These are phyloP conservation scores for Plasmodium reichenowi DNA, from an alignment of 169 alveolate genomes.

Conservation along the genomic window DNA sequence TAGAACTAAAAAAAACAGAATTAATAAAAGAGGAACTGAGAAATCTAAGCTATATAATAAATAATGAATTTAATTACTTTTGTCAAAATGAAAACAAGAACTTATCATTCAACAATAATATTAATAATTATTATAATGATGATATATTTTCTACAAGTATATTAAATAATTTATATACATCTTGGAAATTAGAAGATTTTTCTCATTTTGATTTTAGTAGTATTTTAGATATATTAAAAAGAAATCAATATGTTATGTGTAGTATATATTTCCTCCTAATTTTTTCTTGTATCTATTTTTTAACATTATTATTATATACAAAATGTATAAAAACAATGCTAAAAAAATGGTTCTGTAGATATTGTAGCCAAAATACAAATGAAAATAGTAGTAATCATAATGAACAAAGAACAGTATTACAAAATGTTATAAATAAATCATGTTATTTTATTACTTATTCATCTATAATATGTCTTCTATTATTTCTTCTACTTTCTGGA, in stretches of 20 bases:
- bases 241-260: slow-evolving; percentile 30
- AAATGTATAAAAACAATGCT: slow-evolving; percentile 9
- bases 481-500: slow-evolving; percentile 17
- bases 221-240: slow-evolving; percentile 6
- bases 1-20: slow-evolving; percentile 18
- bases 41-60: background rate
- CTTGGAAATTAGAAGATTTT: slow-evolving; percentile 69
- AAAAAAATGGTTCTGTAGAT: slow-evolving; percentile 3
- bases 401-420: slow-evolving; percentile 9
- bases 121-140: background rate
- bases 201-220: background rate
- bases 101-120: background rate
- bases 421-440: slow-evolving; percentile 7
- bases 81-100: background rate
- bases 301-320: slow-evolving; percentile 19
- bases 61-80: slow-evolving; percentile 21
- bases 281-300: slow-evolving; percentile 17
- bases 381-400: background rate
- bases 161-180: slow-evolving; percentile 13
- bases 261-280: slow-evolving; percentile 18
- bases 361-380: background rate
- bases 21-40: slow-evolving; percentile 17
- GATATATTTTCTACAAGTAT: slow-evolving; percentile 8
- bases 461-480: background rate
- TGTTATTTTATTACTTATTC: slow-evolving; percentile 9